Conservation (phyloP, 352 stramenopile genomes). For the Phytophthora ramorum region DNA sequence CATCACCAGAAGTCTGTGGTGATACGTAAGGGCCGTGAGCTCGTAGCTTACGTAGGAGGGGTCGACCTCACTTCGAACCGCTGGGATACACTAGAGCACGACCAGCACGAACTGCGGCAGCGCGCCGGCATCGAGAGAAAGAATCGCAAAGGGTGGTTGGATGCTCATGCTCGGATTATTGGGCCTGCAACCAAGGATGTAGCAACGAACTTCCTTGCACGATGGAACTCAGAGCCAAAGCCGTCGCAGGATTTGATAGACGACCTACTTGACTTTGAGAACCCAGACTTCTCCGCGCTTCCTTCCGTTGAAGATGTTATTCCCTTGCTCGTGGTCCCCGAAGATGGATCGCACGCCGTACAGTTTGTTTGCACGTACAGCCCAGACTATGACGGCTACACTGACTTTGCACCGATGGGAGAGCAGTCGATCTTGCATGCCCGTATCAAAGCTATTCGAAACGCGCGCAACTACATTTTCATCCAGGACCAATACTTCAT, state of each 20-base stretch:
- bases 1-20: slow-evolving; percentile 71
- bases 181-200: slow-evolving; percentile 51
- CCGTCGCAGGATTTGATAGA: slow-evolving; percentile 36
- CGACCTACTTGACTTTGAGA: slow-evolving; percentile 48
- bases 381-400: slow-evolving; percentile 39
- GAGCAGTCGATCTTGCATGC: slow-evolving; percentile 53
- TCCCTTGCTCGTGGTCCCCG: not conserved
- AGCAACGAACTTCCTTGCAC: slow-evolving; percentile 52
- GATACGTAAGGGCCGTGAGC: slow-evolving; percentile 37
- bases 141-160: slow-evolving; percentile 50
- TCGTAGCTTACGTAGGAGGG: slow-evolving; percentile 50
- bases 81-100: slow-evolving; percentile 58
- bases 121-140: slow-evolving; percentile 30
- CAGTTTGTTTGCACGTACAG: slow-evolving; percentile 47
- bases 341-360: slow-evolving; percentile 30
- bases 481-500: slow-evolving; percentile 71
- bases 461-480: slow-evolving; percentile 58
- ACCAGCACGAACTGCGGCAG: slow-evolving; percentile 43
- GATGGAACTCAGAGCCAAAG: slow-evolving; percentile 53
- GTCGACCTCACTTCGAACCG: slow-evolving; percentile 52
- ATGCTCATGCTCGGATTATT: slow-evolving; percentile 47
- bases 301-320: slow-evolving; percentile 11
- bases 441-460: slow-evolving; percentile 54
- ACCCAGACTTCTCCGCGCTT: slow-evolving; percentile 30
- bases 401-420: slow-evolving; percentile 46